phyloP scores from a whole-genome alignment of 768 basidiomycete genomes.

The Paxillus rubicundulus region DNA sequence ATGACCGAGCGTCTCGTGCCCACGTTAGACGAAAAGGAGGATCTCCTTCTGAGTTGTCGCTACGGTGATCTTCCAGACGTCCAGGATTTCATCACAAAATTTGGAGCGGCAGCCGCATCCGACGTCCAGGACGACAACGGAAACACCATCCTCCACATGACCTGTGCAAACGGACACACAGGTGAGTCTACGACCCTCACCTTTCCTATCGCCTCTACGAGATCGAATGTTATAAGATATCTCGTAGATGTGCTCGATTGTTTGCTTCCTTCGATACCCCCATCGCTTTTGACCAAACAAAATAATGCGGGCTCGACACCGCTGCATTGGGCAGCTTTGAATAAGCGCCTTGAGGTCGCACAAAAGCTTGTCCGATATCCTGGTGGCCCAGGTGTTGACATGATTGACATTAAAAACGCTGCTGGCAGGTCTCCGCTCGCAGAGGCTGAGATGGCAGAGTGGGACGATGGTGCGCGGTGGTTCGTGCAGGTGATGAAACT shows the following conservation, averaged over 20 bases:
- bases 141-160: slow-evolving; percentile 85
- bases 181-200: slow-evolving; percentile 46
- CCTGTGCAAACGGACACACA: slow-evolving; percentile 82
- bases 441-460: slow-evolving; percentile 76
- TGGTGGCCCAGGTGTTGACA: slow-evolving; percentile 55
- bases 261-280: slow-evolving; percentile 58
- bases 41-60: slow-evolving; percentile 78
- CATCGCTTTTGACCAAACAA: slow-evolving; percentile 54
- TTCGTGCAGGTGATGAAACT: slow-evolving; percentile 80
- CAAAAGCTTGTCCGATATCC: slow-evolving; percentile 58
- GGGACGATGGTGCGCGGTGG: slow-evolving; percentile 85
- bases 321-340: slow-evolving; percentile 89
- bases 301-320: slow-evolving; percentile 80
- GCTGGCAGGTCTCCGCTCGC: slow-evolving; percentile 75
- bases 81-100: slow-evolving; percentile 57
- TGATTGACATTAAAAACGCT: slow-evolving; percentile 75
- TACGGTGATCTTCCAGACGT: slow-evolving; percentile 87
- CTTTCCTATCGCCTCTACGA: slow-evolving; percentile 7
- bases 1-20: slow-evolving; percentile 18
- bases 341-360: slow-evolving; percentile 65
- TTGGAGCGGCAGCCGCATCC: slow-evolving; percentile 49
- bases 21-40: slow-evolving; percentile 58
- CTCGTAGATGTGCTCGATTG: slow-evolving; percentile 69
- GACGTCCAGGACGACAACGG: slow-evolving; percentile 67
- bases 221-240: slow-evolving; percentile 46